Evolutionary conservation across 805 yeast species (phyloP).

Genomic region (Zygosaccharomyces kombuchaensis): DNA sequence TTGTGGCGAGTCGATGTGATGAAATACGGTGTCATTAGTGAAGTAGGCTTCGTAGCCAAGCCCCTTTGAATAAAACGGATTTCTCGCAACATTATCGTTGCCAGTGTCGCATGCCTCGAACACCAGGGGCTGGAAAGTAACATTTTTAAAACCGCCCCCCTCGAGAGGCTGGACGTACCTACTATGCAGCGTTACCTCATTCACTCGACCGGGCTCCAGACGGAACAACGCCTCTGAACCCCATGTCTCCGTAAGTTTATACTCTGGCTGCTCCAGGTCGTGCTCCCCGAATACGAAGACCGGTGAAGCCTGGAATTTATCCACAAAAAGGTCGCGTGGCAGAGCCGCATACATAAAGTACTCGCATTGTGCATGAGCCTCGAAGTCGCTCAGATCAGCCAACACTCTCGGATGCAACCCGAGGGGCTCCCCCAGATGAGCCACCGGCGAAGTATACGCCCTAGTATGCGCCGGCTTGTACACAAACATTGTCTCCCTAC

Average conservation of each 20-base stretch:
- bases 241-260: slow-evolving; percentile 37
- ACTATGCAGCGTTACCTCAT: slow-evolving; percentile 46
- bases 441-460: background rate
- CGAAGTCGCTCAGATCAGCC: slow-evolving; percentile 13
- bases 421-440: slow-evolving; percentile 29
- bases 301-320: slow-evolving; percentile 48
- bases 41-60: slow-evolving; percentile 46
- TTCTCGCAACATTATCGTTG: slow-evolving; percentile 22
- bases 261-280: slow-evolving; percentile 56
- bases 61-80: slow-evolving; percentile 39
- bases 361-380: slow-evolving; percentile 34
- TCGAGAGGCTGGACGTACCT: slow-evolving; percentile 44
- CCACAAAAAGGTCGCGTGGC: slow-evolving; percentile 48
- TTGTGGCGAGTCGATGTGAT: slow-evolving; percentile 28
- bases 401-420: slow-evolving; percentile 39
- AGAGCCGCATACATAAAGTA: slow-evolving; percentile 42
- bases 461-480: slow-evolving; percentile 17
- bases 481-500: slow-evolving; percentile 29
- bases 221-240: slow-evolving; percentile 46
- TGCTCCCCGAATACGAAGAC: slow-evolving; percentile 48
- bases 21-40: slow-evolving; percentile 43
- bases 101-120: slow-evolving; percentile 49
- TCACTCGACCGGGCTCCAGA: slow-evolving; percentile 23
- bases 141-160: slow-evolving; percentile 14
- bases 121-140: slow-evolving; percentile 39